Percentiles rank a stretch among this genome's conserved stretches.
These are phyloP conservation scores for Fagopyrum tataricum DNA, from an alignment of 148 eudicot species.

Conservation along the genomic window DNA sequence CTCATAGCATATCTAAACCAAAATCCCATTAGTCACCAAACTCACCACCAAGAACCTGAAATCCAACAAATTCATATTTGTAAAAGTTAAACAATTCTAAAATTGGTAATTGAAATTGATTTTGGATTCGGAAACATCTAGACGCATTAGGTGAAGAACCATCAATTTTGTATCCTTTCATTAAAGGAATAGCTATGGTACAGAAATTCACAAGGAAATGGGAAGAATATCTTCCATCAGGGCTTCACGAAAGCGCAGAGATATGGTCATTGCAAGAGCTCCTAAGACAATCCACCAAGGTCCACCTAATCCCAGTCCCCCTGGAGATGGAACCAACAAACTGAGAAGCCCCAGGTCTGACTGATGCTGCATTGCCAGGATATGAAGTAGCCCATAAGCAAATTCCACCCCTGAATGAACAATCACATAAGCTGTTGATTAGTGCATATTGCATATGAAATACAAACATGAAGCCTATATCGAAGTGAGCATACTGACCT, in stretches of 20 bases:
- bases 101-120: too few relatives aligned
- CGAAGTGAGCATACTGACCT: conserved; percentile 43
- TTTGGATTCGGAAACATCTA: too few relatives aligned
- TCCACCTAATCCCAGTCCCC: conserved; percentile 79
- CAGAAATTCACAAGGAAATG: neutral
- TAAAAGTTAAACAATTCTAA: too few relatives aligned
- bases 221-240: conserved; percentile 97
- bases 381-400: conserved; percentile 94
- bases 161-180: neutral
- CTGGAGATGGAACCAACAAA: conserved; percentile 63
- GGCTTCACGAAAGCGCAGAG: conserved; percentile 97
- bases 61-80: too few relatives aligned
- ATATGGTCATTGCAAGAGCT: conserved; percentile 68
- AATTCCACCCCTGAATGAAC: conserved; percentile 70
- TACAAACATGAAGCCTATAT: neutral
- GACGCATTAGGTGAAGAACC: too few relatives aligned
- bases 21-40: too few relatives aligned
- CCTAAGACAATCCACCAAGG: conserved; percentile 81
- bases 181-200: neutral
- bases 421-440: neutral
- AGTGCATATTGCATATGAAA: neutral
- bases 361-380: conserved; percentile 88
- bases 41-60: too few relatives aligned
- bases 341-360: conserved; percentile 75
- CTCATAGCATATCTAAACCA: too few relatives aligned